Conservation (phyloP, 805 yeast species). For the Candida khao-thaluensis region DNA sequence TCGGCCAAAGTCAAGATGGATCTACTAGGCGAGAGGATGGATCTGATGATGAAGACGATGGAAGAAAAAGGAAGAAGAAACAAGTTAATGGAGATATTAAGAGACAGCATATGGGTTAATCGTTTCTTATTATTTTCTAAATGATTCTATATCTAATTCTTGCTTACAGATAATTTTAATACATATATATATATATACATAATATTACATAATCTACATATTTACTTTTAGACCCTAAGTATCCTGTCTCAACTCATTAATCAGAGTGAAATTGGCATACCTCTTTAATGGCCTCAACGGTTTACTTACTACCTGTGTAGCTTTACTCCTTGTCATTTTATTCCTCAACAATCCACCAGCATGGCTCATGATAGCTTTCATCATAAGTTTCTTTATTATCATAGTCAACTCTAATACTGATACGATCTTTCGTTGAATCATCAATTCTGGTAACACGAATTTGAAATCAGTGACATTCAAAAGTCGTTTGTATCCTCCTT, state of each 20-base stretch:
- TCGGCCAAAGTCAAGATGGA: constrained; percentile 45
- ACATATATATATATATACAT: no score
- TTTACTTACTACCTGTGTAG: constrained; percentile 15
- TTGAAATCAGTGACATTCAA: constrained; percentile 39
- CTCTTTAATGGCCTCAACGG: constrained; percentile 24
- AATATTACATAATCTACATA: no score
- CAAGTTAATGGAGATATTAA: constrained; percentile 36
- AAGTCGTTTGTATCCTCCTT: constrained; percentile 32
- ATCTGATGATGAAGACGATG: constrained; percentile 38
- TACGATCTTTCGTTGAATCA: constrained; percentile 27
- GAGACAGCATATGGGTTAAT: constrained; percentile 29
- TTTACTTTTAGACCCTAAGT: no score
- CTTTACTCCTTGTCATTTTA: constrained; percentile 22
- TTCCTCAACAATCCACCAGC: constrained; percentile 35
- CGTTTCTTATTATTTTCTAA: background rate
- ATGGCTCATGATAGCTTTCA: constrained; percentile 34
- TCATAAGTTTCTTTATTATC: constrained; percentile 29
- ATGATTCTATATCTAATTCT: no score
- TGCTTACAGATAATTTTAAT: no score
- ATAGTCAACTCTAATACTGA: constrained; percentile 38
- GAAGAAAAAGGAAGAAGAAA: constrained; percentile 39
- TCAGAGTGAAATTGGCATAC: constrained; percentile 24
- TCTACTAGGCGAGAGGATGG: constrained; percentile 42
- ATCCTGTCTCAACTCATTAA: constrained; percentile 20
- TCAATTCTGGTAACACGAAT: constrained; percentile 33